phyloP scores from a whole-genome alignment of 2,329 filamentous ascomycete genomes.

The Xylaria sp. region DNA sequence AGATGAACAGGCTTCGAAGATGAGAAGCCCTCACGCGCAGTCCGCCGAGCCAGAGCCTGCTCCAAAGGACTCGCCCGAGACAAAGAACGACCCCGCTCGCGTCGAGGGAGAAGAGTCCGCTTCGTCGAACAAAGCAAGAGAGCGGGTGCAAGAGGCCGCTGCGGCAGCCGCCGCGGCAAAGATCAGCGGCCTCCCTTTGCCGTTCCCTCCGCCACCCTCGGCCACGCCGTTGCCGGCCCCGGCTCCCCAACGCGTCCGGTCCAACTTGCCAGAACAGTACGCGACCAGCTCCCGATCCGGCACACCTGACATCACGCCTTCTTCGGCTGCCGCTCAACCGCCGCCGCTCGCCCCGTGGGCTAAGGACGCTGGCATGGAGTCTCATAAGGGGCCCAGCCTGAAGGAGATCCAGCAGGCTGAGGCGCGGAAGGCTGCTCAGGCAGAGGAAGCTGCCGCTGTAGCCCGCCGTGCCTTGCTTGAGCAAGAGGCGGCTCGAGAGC shows the following conservation, averaged over 20 bases:
- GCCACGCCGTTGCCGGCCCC: slow-evolving; percentile 85
- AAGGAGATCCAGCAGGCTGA: slow-evolving; percentile 97
- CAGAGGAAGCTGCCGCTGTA: slow-evolving; percentile 78
- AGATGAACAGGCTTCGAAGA: slow-evolving; percentile 19
- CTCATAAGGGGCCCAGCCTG: slow-evolving; percentile 83
- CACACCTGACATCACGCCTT: slow-evolving; percentile 64
- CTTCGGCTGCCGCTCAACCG: slow-evolving; percentile 47
- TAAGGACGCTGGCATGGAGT: slow-evolving; percentile 72
- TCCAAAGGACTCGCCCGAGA: slow-evolving; percentile 17
- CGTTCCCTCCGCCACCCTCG: slow-evolving; percentile 71
- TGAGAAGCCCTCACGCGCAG: slow-evolving; percentile 13
- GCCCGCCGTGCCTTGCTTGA: slow-evolving; percentile 78
- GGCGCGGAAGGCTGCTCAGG: slow-evolving; percentile 87
- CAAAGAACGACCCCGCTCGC: slow-evolving; percentile 17
- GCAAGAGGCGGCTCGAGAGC: slow-evolving; percentile 71
- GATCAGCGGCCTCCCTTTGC: slow-evolving; percentile 74
- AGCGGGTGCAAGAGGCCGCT: slow-evolving; percentile 53
- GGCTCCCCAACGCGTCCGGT: slow-evolving; percentile 80
- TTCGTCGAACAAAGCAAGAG: slow-evolving; percentile 60
- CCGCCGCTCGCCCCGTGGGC: slow-evolving; percentile 93
- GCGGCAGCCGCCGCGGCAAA: slow-evolving; percentile 59
- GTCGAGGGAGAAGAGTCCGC: slow-evolving; percentile 27
- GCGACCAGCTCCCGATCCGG: slow-evolving; percentile 69
- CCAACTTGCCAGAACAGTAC: slow-evolving; percentile 78
- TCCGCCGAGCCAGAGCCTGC: slow-evolving; percentile 10